Conservation (phyloP, 2,329 filamentous ascomycete genomes). For the Cladophialophora immunda region DNA sequence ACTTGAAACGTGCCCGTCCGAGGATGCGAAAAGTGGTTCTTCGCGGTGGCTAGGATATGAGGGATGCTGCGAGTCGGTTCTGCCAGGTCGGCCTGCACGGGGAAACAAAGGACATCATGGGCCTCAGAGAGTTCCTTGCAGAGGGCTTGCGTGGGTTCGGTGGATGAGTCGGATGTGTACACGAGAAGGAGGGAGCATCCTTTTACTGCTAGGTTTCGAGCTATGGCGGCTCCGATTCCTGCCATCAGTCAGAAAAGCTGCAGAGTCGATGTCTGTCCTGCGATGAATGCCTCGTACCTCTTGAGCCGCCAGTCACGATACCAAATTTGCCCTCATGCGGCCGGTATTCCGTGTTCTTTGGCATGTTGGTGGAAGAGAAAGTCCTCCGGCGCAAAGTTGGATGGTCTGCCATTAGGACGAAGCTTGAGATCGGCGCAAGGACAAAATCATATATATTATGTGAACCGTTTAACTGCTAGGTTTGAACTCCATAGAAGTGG, state of each 20-base stretch:
- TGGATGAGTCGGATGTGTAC: conserved; percentile 73
- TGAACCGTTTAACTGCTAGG: background rate
- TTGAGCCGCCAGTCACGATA: conserved; percentile 80
- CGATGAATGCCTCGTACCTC: conserved; percentile 63
- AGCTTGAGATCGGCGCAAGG: background rate
- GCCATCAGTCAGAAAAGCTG: conserved; percentile 18
- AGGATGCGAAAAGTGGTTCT: conserved; percentile 66
- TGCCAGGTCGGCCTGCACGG: conserved; percentile 75
- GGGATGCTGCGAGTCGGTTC: conserved; percentile 65
- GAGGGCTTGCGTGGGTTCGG: conserved; percentile 61
- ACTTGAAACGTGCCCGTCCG: conserved; percentile 55
- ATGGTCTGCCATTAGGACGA: conserved; percentile 23
- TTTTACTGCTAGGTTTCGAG: conserved; percentile 76
- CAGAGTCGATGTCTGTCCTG: background rate
- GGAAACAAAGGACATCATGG: conserved; percentile 68
- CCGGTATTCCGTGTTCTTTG: conserved; percentile 39
- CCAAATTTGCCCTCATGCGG: conserved; percentile 77
- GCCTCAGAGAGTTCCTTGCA: conserved; percentile 63
- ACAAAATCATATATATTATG: background rate
- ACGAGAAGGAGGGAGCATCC: conserved; percentile 74
- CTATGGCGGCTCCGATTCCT: conserved; percentile 79
- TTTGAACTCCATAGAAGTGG: conserved; percentile 8
- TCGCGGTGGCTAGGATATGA: conserved; percentile 65
- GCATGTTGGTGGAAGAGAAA: conserved; percentile 38
- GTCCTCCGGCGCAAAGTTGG: conserved; percentile 23